Evolutionary conservation across 1,139 yeast genomes (phyloP), one percentile per base, ranked within the genome.

Genomic region (Waltiozyma sp.): DNA sequence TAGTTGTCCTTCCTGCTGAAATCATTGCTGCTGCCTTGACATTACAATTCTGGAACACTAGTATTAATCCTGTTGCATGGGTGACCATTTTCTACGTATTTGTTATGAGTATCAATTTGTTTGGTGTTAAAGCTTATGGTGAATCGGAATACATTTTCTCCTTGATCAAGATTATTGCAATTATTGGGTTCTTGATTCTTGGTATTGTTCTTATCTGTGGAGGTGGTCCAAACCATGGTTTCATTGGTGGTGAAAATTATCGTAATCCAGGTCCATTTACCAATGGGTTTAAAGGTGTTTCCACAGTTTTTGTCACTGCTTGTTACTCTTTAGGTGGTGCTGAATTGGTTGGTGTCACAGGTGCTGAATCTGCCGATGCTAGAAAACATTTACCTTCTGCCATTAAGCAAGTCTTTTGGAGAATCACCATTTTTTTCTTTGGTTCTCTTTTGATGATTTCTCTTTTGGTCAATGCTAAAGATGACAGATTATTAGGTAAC

Each of bases 291-390:
- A 76, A 75, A 53, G 83, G 82, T 39, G 66, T 72, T 24, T 67
- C 70, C 46, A 63, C 75, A 1, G 76, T 72, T 7, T 70, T 72
- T 49, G 72, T 72, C 41, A 69, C 73, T 24, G 80, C 80, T 28
- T 79, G 79, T 1, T 73, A 72, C 57, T 71, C 78, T 28, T 75
- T 69, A 51, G 73, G 75, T 18, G 82, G 82, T 43, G 75, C 83
- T 43, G 95, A 85, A 63, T 67, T 84, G 57, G 80, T 81, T 43
- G 95, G 94, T 47, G 72, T 88, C 54, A 88, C 94, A 28, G 89
- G 95, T 35, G 86, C 89, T n/a, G 96, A 89, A 64, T 77, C 94
- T 39, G 70, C 67, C 44, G 81, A 85, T 62, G 95, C 96, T 48
- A 70, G 82, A 59, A 72, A 70, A 52, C 63, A 81, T 8, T 68